Conservation (phyloP, 371 early-diverging fungal species). For the Mucor indicus region DNA sequence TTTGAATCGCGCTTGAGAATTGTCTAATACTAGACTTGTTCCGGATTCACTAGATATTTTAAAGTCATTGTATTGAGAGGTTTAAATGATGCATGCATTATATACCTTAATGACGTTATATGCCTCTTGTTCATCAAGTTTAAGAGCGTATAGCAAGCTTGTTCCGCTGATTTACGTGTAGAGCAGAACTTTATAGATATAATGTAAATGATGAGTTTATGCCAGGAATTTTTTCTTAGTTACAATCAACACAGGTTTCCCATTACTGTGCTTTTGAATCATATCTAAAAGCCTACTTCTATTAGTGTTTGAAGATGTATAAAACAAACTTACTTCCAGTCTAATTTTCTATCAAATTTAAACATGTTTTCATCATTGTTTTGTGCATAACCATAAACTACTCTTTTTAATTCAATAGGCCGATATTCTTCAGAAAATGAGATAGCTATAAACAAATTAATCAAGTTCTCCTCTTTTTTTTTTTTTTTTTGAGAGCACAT, state of each 20-base stretch:
- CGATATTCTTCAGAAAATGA: constrained; percentile 77
- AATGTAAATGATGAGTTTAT: neutral
- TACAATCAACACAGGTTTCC: constrained; percentile 68
- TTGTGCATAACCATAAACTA: constrained; percentile 59
- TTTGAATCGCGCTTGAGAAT: too few relatives aligned
- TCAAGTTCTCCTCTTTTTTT: too few relatives aligned
- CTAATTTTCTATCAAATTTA: constrained; percentile 62
- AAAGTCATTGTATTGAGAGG: too few relatives aligned
- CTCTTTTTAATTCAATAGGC: constrained; percentile 64
- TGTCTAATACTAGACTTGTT: too few relatives aligned
- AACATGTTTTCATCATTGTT: constrained; percentile 49
- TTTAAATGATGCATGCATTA: too few relatives aligned
- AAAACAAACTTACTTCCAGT: constrained; percentile 53
- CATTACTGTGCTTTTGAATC: constrained; percentile 50
- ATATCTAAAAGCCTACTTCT: constrained; percentile 59
- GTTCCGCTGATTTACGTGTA: constrained; percentile 66
- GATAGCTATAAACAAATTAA: constrained; percentile 18
- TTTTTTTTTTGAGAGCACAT: neutral
- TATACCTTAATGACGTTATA: constrained; percentile 20
- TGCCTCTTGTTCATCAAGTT: constrained; percentile 25
- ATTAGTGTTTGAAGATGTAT: neutral
- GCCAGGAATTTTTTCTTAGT: constrained; percentile 5
- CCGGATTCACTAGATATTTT: neutral
- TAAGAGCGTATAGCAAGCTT: constrained; percentile 56
- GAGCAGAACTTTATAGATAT: constrained; percentile 74